Evolutionary conservation across 2,329 filamentous ascomycete genomes (phyloP), one percentile per base, ranked within the genome.

Genomic region (Cladosporium halotolerans): DNA sequence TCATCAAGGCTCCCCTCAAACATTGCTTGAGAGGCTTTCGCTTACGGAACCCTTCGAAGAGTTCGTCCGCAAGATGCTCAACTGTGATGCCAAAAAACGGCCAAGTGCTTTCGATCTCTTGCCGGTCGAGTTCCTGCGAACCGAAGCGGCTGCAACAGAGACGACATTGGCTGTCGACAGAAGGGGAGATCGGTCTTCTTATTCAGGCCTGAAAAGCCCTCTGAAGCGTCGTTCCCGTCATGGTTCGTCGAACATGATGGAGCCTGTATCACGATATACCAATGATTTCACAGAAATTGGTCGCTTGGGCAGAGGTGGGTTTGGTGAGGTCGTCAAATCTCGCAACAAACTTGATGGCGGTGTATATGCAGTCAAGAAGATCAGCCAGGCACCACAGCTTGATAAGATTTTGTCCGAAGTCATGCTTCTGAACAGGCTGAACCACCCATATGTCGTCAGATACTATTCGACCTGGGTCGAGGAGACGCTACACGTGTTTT

Each of bases 381-480:
- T 99, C 57, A 89, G 84, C 1, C 88, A 93, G 61, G 79, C 84
- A 9, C 76, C 78, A 4, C 64, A 79, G 55, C 88, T 87, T 54
- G 91, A 87, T 0, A 88, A 96, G 66, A 84, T 91, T 10, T 68
- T 92, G 23, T 89, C 88, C 52, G 88, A 93, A 68, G 92, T 96
- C 39, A 86, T 91, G 67, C 74, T 97, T 8, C 76, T 99, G 13
- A 95, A 92, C n/a, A 83, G 89, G 55, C 79, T 99, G 53, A 96
- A 95, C 63, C 92, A 97, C 69, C 91, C 91, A 3, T 84, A 84
- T 60, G 82, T 86, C 14, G 89, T 96, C 54, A 84, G 93, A 43
- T 99, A 99, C 68, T 96, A 91, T 70, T 91, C 90, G 52, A 91
- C 93, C 2, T 99, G 93, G 93, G 82, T 93, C 1, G 92, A 97